phyloP scores from a whole-genome alignment of 2,329 filamentous ascomycete species.

The Fusarium sp. region DNA sequence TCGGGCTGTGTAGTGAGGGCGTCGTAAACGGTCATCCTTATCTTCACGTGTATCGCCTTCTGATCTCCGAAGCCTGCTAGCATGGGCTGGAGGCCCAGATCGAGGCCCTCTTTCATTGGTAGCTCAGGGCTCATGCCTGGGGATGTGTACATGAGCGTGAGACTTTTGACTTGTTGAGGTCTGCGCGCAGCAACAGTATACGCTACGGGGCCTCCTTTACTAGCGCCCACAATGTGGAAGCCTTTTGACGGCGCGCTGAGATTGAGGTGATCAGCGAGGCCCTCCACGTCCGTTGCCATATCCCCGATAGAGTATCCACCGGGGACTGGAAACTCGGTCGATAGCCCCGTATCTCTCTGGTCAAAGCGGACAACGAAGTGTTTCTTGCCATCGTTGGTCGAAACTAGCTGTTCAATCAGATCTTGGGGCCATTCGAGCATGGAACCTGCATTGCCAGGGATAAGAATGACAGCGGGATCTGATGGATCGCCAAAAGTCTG shows the following conservation, averaged over 20 bases:
- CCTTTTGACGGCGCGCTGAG: constrained; percentile 23
- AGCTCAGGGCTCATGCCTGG: constrained; percentile 38
- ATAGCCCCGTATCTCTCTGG: constrained; percentile 46
- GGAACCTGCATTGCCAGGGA: constrained; percentile 41
- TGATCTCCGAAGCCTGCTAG: constrained; percentile 2
- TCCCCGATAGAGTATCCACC: constrained; percentile 48
- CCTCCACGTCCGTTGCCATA: constrained; percentile 51
- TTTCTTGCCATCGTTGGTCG: constrained; percentile 12
- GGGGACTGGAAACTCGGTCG: constrained; percentile 46
- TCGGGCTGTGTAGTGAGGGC: constrained; percentile 28
- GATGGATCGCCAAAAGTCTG: constrained; percentile 47
- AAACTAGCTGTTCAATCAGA: constrained; percentile 41
- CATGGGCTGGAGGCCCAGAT: constrained; percentile 4
- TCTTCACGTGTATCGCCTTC: constrained; percentile 9
- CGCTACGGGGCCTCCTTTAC: constrained; percentile 49
- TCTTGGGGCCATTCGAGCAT: constrained; percentile 49
- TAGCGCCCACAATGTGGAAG: constrained; percentile 48
- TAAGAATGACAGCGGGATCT: constrained; percentile 48
- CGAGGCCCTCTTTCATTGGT: constrained; percentile 7
- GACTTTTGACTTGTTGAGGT: constrained; percentile 37
- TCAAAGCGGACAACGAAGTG: constrained; percentile 47
- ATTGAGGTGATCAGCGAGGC: constrained; percentile 47
- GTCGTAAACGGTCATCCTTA: constrained; percentile 13
- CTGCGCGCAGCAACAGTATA: constrained; percentile 44
- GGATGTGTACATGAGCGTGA: constrained; percentile 47